phyloP scores from a whole-genome alignment of 768 basidiomycete genomes.

The Lactifluus echinatus region DNA sequence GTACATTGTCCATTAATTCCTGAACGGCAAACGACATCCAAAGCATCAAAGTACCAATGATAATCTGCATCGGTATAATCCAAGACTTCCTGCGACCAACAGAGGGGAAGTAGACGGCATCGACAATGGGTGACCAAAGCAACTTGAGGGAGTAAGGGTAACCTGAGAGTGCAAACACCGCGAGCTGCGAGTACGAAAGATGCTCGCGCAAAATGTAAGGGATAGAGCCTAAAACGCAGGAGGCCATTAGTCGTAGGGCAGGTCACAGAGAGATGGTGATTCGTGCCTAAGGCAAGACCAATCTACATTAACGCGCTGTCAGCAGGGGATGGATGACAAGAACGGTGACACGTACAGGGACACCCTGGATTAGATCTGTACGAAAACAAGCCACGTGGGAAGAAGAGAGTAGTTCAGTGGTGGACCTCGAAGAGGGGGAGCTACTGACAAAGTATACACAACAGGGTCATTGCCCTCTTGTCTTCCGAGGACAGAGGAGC shows the following conservation, averaged over 20 bases:
- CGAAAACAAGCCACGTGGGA: background rate
- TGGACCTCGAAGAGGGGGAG: background rate
- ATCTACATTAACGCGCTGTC: conserved; percentile 37
- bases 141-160: conserved; percentile 97
- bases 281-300: conserved; percentile 79
- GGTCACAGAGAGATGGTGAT: background rate
- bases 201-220: conserved; percentile 95
- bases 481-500: conserved; percentile 26
- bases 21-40: conserved; percentile 69
- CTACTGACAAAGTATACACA: conserved; percentile 39
- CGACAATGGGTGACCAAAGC: conserved; percentile 95
- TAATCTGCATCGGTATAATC: conserved; percentile 95
- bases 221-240: conserved; percentile 59
- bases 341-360: conserved; percentile 55
- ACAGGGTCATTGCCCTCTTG: conserved; percentile 36
- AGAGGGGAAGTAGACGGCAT: conserved; percentile 73
- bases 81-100: conserved; percentile 95
- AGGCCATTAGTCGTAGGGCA: background rate
- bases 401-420: background rate
- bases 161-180: conserved; percentile 83
- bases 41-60: conserved; percentile 79
- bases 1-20: conserved; percentile 68
- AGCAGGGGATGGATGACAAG: conserved; percentile 16
- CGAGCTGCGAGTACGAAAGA: conserved; percentile 94
- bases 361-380: conserved; percentile 58